A percentile compares a stretch with the other conserved stretches of the same genome.
These are phyloP conservation scores for baker's yeast (Saccharomyces cerevisiae) DNA, from an alignment of 805 yeast genomes.

Conservation along the genomic window DNA sequence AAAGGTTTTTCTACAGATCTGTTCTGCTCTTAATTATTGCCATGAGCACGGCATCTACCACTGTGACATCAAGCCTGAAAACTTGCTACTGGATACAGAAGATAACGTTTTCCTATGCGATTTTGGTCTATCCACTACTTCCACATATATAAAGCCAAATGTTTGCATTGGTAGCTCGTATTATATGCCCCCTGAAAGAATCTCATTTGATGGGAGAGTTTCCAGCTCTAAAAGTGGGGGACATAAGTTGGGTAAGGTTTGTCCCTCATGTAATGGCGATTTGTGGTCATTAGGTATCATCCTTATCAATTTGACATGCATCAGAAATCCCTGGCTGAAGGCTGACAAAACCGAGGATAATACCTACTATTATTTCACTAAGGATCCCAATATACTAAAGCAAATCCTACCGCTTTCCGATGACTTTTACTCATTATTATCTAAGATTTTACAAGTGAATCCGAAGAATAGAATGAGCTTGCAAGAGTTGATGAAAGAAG, in stretches of 20 bases:
- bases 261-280: constrained; percentile 71
- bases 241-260: neutral
- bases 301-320: constrained; percentile 69
- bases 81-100: constrained; percentile 63
- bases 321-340: constrained; percentile 85
- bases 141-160: constrained; percentile 51
- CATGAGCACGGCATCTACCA: constrained; percentile 82
- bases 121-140: constrained; percentile 78
- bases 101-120: constrained; percentile 60
- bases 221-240: neutral
- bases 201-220: constrained; percentile 18
- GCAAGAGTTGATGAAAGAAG: constrained; percentile 15
- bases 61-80: constrained; percentile 94
- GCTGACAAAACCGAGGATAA: constrained; percentile 56
- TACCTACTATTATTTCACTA: constrained; percentile 57
- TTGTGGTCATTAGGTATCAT: constrained; percentile 83
- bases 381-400: constrained; percentile 46
- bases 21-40: constrained; percentile 75
- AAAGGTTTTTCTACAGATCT: constrained; percentile 62
- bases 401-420: constrained; percentile 67
- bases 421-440: constrained; percentile 48
- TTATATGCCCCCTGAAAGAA: constrained; percentile 88
- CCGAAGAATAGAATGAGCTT: constrained; percentile 30
- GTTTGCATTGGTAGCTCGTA: constrained; percentile 82
- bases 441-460: constrained; percentile 26